A percentile compares a stretch with the other conserved stretches of the same genome.
phyloP scores from a whole-genome alignment of 2,329 filamentous ascomycete genomes.

The Phoma sp. region DNA sequence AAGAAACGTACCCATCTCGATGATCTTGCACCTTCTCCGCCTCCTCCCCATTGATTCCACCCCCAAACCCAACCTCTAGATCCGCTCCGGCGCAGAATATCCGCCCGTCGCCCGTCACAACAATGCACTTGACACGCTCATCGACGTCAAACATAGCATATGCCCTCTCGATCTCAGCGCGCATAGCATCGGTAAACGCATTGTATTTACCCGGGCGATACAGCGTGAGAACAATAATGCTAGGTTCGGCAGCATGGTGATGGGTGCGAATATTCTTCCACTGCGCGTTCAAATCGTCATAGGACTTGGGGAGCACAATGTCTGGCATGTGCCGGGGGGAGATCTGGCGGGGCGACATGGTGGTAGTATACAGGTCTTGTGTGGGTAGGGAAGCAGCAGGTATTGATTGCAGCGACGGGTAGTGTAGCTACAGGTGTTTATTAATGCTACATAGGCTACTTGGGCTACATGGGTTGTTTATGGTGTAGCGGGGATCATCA shows the following conservation, averaged over 20 bases:
- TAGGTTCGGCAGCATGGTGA: conserved; percentile 55
- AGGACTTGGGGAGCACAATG: conserved; percentile 47
- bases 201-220: conserved; percentile 72
- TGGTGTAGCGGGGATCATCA: neutral
- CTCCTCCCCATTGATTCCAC: conserved; percentile 48
- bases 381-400: neutral
- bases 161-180: conserved; percentile 64
- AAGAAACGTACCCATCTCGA: conserved; percentile 58
- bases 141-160: conserved; percentile 62
- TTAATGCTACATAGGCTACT: conserved; percentile 17
- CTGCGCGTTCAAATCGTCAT: conserved; percentile 50
- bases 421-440: neutral
- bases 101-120: conserved; percentile 61
- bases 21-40: conserved; percentile 57
- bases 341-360: conserved; percentile 21
- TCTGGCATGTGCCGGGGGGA: conserved; percentile 30
- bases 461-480: conserved; percentile 8
- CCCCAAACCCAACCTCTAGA: conserved; percentile 60
- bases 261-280: conserved; percentile 46
- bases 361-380: neutral
- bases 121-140: conserved; percentile 61
- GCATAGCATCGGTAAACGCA: conserved; percentile 73
- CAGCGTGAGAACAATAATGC: conserved; percentile 68
- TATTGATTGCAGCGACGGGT: neutral
- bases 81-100: conserved; percentile 66